Percentiles rank a stretch among this genome's conserved stretches.
phyloP scores from a whole-genome alignment of 768 basidiomycete genomes.

The Xerocomellus chrysenteron region DNA sequence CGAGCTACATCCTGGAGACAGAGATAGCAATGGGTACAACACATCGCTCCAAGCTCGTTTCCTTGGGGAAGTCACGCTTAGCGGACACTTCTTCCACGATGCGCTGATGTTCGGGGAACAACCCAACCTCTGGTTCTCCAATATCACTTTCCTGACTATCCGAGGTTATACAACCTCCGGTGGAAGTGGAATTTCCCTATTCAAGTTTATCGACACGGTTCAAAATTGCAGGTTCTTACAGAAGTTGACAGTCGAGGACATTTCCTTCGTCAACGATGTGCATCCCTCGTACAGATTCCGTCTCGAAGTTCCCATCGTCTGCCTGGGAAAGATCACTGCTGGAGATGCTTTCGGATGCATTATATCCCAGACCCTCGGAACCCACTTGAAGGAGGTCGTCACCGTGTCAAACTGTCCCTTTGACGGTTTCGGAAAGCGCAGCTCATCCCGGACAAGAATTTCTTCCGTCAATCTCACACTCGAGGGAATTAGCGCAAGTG shows the following conservation, averaged over 20 bases:
- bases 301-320: constrained; percentile 1
- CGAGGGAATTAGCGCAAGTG: background rate
- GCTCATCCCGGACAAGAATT: background rate
- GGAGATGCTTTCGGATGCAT: background rate
- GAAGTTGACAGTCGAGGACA: constrained; percentile 3
- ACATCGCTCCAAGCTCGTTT: background rate
- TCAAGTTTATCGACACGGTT: background rate
- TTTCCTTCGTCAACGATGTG: constrained; percentile 6
- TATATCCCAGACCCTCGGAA: constrained; percentile 1
- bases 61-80: background rate
- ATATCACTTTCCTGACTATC: constrained; percentile 2
- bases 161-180: background rate
- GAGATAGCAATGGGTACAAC: background rate
- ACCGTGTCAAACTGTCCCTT: constrained; percentile 2
- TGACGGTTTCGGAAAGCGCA: background rate
- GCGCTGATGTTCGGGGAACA: background rate
- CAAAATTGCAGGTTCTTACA: background rate
- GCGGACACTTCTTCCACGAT: background rate
- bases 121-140: constrained; percentile 1
- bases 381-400: constrained; percentile 2
- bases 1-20: background rate
- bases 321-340: background rate
- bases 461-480: constrained; percentile 2
- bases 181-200: background rate
- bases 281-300: constrained; percentile 1